These are phyloP conservation scores for Ormosia emarginata DNA, from an alignment of 306 rosid genomes.

Conservation along the genomic window DNA sequence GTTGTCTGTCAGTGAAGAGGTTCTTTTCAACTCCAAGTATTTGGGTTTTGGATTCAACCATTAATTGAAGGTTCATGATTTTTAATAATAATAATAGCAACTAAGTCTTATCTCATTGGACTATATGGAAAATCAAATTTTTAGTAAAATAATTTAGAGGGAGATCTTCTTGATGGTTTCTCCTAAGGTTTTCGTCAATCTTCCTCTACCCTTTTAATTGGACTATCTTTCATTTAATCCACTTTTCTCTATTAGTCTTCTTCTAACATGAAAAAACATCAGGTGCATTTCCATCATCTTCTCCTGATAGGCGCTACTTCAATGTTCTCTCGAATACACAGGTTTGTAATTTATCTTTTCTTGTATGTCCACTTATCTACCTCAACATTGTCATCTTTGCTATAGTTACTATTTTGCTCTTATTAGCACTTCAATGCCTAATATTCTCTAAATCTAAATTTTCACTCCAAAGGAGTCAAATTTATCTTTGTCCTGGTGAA, in stretches of 20 bases:
- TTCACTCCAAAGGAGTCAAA: not conserved
- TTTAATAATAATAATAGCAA: not conserved
- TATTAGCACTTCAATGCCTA: not conserved
- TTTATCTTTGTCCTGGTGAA: not conserved
- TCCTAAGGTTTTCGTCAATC: not conserved
- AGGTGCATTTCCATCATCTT: not conserved
- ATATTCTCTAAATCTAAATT: not conserved
- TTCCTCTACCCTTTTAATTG: not conserved
- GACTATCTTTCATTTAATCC: not conserved
- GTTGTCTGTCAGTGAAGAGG: not conserved
- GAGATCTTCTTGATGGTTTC: not conserved
- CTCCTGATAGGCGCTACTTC: not conserved
- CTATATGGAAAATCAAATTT: not conserved
- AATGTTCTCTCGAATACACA: not conserved
- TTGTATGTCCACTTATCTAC: not conserved
- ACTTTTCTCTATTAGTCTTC: not conserved
- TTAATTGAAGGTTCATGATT: not conserved
- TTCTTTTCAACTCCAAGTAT: not conserved
- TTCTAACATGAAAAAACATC: not conserved
- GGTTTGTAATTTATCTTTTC: not conserved
- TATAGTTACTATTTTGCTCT: not conserved
- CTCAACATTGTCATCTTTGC: not conserved
- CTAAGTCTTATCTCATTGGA: not conserved
- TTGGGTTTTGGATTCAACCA: not conserved
- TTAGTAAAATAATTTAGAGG: not conserved